A percentile compares a stretch with the other conserved stretches of the same genome.
Conservation (phyloP, 495 filamentous ascomycete genomes). For the Aspergillus conjunctus region DNA sequence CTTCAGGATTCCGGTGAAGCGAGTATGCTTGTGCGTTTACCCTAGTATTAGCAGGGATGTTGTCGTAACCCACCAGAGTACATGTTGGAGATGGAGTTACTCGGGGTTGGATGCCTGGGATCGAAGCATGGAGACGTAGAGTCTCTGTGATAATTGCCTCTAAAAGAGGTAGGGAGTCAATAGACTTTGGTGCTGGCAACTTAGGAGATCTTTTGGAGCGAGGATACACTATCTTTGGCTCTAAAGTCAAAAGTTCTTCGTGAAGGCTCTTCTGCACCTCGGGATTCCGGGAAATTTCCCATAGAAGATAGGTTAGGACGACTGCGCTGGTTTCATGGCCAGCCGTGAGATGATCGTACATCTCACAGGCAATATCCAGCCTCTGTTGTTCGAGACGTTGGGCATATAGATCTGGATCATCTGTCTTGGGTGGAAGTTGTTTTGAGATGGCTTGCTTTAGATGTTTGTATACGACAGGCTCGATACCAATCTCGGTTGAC, state of each 20-base stretch:
- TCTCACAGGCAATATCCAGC: slow-evolving; percentile 65
- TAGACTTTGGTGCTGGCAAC: slow-evolving; percentile 59
- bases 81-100: slow-evolving; percentile 60
- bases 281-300: slow-evolving; percentile 62
- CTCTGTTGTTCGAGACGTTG: slow-evolving; percentile 32
- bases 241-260: slow-evolving; percentile 60
- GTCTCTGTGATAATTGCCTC: slow-evolving; percentile 78
- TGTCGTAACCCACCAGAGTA: slow-evolving; percentile 53
- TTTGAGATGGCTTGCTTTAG: slow-evolving; percentile 46
- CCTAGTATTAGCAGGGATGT: slow-evolving; percentile 65
- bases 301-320: slow-evolving; percentile 68
- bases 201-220: slow-evolving; percentile 19
- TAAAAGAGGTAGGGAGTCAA: slow-evolving; percentile 72
- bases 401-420: slow-evolving; percentile 19
- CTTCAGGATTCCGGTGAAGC: slow-evolving; percentile 65
- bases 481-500: slow-evolving; percentile 35
- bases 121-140: slow-evolving; percentile 70
- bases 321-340: slow-evolving; percentile 80
- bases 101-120: slow-evolving; percentile 75
- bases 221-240: slow-evolving; percentile 35
- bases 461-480: slow-evolving; percentile 52
- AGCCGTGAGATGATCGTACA: slow-evolving; percentile 75
- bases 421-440: slow-evolving; percentile 29
- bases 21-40: slow-evolving; percentile 72
- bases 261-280: slow-evolving; percentile 60